Base-by-base conservation (phyloP, 2,329 filamentous ascomycete genomes). In the Fusarium dimerum region DNA sequence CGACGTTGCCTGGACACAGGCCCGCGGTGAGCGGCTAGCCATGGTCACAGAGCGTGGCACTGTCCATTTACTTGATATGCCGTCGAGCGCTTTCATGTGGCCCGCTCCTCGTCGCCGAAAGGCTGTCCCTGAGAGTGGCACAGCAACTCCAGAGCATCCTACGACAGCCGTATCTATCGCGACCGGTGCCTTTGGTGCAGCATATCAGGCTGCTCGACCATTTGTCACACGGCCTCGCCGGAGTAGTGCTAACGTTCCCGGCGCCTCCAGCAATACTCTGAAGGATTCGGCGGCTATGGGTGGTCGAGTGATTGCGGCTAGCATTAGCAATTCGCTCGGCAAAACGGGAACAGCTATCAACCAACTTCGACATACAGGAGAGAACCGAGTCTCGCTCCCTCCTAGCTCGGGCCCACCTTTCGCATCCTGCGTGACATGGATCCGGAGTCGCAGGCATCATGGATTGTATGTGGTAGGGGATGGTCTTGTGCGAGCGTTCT, bases 11-110 rank as follows among this genome's bases (percentile, higher is more conserved):
- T 99, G 94, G 94, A 88, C 88, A 2, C 82, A 84, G 49, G 90
- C 90, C 4, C 86, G 87, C 50, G 90, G 90, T 18, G 90, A 96
- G 67, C 87, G 89, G 52, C 76, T 95, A 39, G 93, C 92, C 2
- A 86, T 99, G 74, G 85, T 97, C 26, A 97, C 94, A 1, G 91
- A 96, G 65, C 89, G 92, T 62, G 92, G 93, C n/a, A 99, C 94
- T 9, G 86, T 97, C 11, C 94, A 99, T 72, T 83, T 97, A 41
- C 87, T 96, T 59, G 90, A 96, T 60, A 83, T 97, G 71, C 91
- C 92, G 9, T 80, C 84, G 43, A 89, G 85, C 57, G 90, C 90
- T 5, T 93, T 92, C 63, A 85, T 89, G 60, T 96, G 92, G 92
- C 92, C 92, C 40, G 90, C 92, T 20, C 86, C 85, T 40, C 80